Evolutionary conservation across 768 basidiomycete genomes (phyloP).

Genomic region (Antrodiella citrinella): DNA sequence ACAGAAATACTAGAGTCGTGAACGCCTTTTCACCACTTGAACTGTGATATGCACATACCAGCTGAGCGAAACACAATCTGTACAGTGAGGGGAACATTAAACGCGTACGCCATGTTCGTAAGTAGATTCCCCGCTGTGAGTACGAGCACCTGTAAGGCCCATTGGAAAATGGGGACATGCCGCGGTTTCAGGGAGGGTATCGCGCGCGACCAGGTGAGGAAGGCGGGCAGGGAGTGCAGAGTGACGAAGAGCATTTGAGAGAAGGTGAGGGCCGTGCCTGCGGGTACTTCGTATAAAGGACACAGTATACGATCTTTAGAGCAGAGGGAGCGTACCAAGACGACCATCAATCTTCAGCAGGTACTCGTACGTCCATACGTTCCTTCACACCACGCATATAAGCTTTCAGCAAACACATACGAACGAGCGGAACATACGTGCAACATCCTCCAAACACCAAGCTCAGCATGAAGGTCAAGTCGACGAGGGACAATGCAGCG

Average conservation of each 20-base stretch:
- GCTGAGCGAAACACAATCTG: constrained; percentile 84
- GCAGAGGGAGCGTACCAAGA: constrained; percentile 39
- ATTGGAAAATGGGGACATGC: constrained; percentile 57
- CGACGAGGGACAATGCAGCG: constrained; percentile 22
- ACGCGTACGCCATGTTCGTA: constrained; percentile 79
- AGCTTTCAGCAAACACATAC: neutral
- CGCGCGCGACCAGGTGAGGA: constrained; percentile 31
- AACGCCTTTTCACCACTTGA: neutral
- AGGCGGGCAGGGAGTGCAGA: constrained; percentile 54
- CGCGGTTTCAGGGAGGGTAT: constrained; percentile 55
- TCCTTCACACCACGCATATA: constrained; percentile 31
- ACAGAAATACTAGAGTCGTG: neutral
- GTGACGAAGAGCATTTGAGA: constrained; percentile 79
- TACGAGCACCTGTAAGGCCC: constrained; percentile 66
- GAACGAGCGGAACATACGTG: constrained; percentile 32
- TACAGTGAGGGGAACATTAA: constrained; percentile 66
- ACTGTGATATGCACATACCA: constrained; percentile 31
- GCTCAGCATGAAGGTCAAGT: constrained; percentile 37
- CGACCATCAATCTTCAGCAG: constrained; percentile 60
- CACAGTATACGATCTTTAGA: constrained; percentile 5
- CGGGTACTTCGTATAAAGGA: neutral
- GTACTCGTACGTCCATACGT: constrained; percentile 73
- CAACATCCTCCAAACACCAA: constrained; percentile 82
- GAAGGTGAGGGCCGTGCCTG: constrained; percentile 79
- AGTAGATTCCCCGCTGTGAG: constrained; percentile 59